Evolutionary conservation across 371 early-diverging fungal species (phyloP), one percentile per base, ranked within the genome.

Genomic region (Funneliformis caledonium): DNA sequence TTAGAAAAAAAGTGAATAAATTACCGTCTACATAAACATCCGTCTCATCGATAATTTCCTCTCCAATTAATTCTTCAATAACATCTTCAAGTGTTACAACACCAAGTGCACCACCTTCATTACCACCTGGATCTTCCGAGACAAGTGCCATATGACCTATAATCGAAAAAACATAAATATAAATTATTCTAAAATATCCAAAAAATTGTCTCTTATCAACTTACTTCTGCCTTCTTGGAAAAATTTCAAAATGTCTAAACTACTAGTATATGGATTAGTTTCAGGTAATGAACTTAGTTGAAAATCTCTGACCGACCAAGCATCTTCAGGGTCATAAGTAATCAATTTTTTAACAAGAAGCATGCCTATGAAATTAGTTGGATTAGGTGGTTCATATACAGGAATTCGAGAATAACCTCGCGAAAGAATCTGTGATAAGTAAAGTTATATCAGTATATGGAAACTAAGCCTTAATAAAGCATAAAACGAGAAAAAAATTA

Each of bases 1-100:
- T n/a, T n/a, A n/a, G n/a, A n/a, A n/a, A n/a, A n/a, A n/a, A n/a
- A n/a, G n/a, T n/a, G n/a, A n/a, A n/a, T n/a, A 62, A n/a, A 31
- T 62, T 62, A 76, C 76, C 90, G 85, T 97, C 97, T 22, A 97
- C 90, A 85, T 95, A 97, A 47, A 96, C 96, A 84, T 97, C 97
- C 1, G 97, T 97, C 81, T 95, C 98, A 83, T 97, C 97, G 61
- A 97, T 91, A 85, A 97, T 97, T 85, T 97, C 96, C 82, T 93
- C 93, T n/a, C 94, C 94, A 84, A 98, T 93, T 31, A 98, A 86
- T 86, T 97, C 98, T 85, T 98, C 98, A 82, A 98, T 97, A 12
- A 98, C 96, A 84, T 98, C 98, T 83, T 98, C 98, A 42, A 97
- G 85, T 0, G 98, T 98, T 48, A 98, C 93, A 10, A 98, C 94